These are phyloP conservation scores for Amphirosellinia nigrospora DNA, from an alignment of 495 filamentous ascomycete species.

Conservation along the genomic window DNA sequence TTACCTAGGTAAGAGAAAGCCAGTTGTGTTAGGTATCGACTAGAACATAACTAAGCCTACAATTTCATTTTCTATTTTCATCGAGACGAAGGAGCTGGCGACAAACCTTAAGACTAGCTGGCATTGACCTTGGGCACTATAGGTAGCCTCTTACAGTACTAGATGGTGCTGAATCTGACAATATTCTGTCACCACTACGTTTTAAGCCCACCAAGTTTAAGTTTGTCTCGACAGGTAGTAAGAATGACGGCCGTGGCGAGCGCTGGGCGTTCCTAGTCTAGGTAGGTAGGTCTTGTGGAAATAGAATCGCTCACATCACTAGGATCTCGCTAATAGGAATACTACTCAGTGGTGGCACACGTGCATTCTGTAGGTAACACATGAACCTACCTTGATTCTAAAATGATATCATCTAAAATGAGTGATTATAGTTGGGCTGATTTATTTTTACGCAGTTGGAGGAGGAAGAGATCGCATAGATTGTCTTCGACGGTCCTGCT, in stretches of 20 bases:
- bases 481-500: not conserved
- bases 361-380: not conserved
- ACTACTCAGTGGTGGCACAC: not conserved
- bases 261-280: not conserved
- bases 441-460: not conserved
- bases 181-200: constrained; percentile 8
- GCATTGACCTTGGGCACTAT: not conserved
- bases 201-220: not conserved
- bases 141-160: not conserved
- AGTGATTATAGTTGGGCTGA: not conserved
- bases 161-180: constrained; percentile 4
- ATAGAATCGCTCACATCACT: not conserved
- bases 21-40: not conserved
- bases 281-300: too few species aligned
- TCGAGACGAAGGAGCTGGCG: not conserved
- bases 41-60: not conserved
- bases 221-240: not conserved
- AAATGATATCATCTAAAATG: not conserved
- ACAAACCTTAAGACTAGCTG: not conserved
- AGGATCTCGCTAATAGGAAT: not conserved
- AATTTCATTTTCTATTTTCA: not conserved
- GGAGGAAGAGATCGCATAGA: not conserved
- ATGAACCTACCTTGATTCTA: not conserved
- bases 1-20: not conserved
- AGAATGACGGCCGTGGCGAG: constrained; percentile 22